Evolutionary conservation across 2,329 filamentous ascomycete genomes (phyloP).

Genomic region (Sclerotinia trifoliorum): DNA sequence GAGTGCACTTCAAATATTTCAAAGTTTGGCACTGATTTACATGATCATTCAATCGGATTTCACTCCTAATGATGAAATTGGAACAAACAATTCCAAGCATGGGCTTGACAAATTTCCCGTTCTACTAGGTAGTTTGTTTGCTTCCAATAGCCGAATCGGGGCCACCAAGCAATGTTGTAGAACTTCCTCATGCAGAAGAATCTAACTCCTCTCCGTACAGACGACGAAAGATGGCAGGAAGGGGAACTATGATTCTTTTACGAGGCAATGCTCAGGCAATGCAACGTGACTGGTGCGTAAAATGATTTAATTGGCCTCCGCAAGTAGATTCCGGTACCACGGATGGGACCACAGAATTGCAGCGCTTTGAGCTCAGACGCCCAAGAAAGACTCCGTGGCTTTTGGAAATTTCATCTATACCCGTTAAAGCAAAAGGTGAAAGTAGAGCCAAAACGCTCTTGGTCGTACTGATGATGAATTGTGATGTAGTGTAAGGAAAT

Average conservation of each 20-base stretch:
- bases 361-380: slow-evolving; percentile 8
- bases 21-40: slow-evolving; percentile 13
- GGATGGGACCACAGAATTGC: neutral
- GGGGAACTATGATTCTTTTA: neutral
- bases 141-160: slow-evolving; percentile 1
- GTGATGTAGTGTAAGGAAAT: slow-evolving; percentile 10
- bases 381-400: slow-evolving; percentile 5
- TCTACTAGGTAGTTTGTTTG: slow-evolving; percentile 11
- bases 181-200: slow-evolving; percentile 12
- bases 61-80: neutral
- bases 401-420: neutral
- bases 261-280: neutral
- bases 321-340: neutral
- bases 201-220: neutral
- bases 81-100: slow-evolving; percentile 11
- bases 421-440: neutral
- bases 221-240: neutral
- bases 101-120: neutral
- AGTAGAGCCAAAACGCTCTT: neutral
- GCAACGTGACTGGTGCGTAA: neutral
- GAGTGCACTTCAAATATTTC: neutral
- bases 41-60: slow-evolving; percentile 8
- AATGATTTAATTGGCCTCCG: slow-evolving; percentile 1
- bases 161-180: slow-evolving; percentile 18
- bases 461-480: slow-evolving; percentile 14